Evolutionary conservation across 2,329 filamentous ascomycete genomes (phyloP), one percentile per base, ranked within the genome.

Genomic region (Exophiala sp.): DNA sequence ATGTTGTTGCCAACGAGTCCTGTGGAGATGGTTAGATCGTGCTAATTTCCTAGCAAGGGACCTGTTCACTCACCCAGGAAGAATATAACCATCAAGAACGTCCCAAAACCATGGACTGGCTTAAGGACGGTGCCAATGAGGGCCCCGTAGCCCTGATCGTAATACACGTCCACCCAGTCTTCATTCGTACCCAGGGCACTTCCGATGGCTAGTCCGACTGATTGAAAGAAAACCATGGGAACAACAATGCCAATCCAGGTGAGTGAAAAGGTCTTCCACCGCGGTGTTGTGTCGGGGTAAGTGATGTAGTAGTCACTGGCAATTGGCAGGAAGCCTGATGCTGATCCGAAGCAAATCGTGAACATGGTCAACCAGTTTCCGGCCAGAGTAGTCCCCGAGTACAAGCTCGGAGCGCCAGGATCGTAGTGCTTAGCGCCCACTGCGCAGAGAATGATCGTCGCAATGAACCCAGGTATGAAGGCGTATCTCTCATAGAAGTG

Each of bases 1-100:
- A 70, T 70, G 52, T 74, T 76, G 61, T 75, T 76, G 3, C 71
- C 69, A 38, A 77, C 66, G 47, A 73, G 64, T 3, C 71, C 69
- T 5, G 76, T 6, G 20, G 7, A 24, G 12, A n/a, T 29, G n/a
- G 29, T 20, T 14, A 32, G 21, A 18, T 18, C 16, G 16, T 18
- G 16, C 16, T 18, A 18, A 18, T 18, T 3, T 18, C 16, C 16
- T 18, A 18, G 16, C 16, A 18, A 18, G 16, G 16, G 16, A 36
- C 12, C 12, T 10, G 32, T 21, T 14, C 5, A 38, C 40, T 45
- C 29, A 51, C 48, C 48, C 5, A 51, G 33, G 48, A 51, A 51
- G 48, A 51, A 51, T 12, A 51, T 34, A 4, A 51, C 48, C 48
- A 51, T 51, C 16, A 51, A n/a, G 41, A 51, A 51, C 3, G 48